phyloP scores from a whole-genome alignment of 805 yeast species.

The Yamadazyma paraphyllophila region DNA sequence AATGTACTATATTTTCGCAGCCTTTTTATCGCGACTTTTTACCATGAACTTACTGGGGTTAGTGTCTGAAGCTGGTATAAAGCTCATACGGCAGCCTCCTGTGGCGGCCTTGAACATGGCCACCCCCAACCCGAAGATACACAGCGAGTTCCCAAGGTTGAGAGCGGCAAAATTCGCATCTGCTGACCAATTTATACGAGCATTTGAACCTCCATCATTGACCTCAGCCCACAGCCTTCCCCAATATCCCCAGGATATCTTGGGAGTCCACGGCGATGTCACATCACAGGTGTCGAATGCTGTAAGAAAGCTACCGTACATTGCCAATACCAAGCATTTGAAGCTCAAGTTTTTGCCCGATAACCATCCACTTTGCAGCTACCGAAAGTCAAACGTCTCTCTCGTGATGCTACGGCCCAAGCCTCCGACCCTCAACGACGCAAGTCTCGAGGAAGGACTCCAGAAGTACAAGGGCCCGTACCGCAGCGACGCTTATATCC shows the following conservation, averaged over 20 bases:
- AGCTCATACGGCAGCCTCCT: no score
- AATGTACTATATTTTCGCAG: no score
- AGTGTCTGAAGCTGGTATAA: no score
- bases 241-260: constrained; percentile 29
- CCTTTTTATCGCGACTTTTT: no score
- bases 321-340: constrained; percentile 17
- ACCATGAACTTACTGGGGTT: no score
- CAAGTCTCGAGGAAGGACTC: constrained; percentile 19
- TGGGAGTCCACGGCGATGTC: constrained; percentile 28
- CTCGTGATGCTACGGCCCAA: constrained; percentile 31
- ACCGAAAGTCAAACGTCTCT: constrained; percentile 39
- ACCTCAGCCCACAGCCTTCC: constrained; percentile 21
- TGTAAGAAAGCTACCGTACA: constrained; percentile 16
- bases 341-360: constrained; percentile 29
- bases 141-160: no score
- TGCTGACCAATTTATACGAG: constrained; percentile 3
- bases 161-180: no score
- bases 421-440: constrained; percentile 26
- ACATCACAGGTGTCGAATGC: constrained; percentile 2
- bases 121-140: no score
- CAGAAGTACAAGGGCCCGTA: constrained; percentile 29
- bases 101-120: no score
- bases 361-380: constrained; percentile 23
- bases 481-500: neutral
- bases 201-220: constrained; percentile 9